Evolutionary conservation across 2,329 filamentous ascomycete genomes (phyloP), one percentile per base, ranked within the genome.

Genomic region (Aureobasidium lini): DNA sequence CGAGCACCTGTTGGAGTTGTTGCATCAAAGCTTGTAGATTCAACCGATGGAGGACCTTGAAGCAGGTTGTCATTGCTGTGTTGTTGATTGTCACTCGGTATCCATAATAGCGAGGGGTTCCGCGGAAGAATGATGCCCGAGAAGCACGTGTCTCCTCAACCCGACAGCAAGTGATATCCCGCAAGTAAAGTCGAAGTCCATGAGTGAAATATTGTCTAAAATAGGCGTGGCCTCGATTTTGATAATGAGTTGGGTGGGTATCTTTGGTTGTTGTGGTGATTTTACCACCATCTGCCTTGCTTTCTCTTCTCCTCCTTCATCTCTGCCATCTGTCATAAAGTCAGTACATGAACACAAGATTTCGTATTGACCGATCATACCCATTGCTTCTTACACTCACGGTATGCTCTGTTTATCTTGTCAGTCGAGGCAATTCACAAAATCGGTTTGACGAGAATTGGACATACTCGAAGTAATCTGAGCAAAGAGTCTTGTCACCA

Each of bases 321-420:
- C 63, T 78, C 76, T 31, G 74, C 70, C 65, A 73, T 73, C 77
- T 79, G 62, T 4, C 9, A 16, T 11, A 37, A 43, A 48, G 58
- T 47, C 40, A 56, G 44, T n/a, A 46, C 8, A 4, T 11, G 3
- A 32, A 64, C 65, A 70, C 59, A n/a, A 37, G 16, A 4, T 11
- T 15, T 11, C 15, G 9, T 9, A 40, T 28, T 8, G 2, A 15
- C 2, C 37, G 23, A 23, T 76, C 83, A 68, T 80, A 96, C 91
- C 92, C 92, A 96, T 77, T 86, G 82, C 76, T 95, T 92, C 74
- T 96, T 96, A 76, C 93, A 97, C 63, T 95, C 90, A 61, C 91
- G 84, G 73, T 96, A 97, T 53, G 91, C 91, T 75, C 91, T 95
- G 64, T 18, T 29, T 13, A 1, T n/a, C 34, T 34, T 28, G 23